These are phyloP conservation scores for Ceratocystis papillata DNA, from an alignment of 2,329 filamentous ascomycete species.

Conservation along the genomic window DNA sequence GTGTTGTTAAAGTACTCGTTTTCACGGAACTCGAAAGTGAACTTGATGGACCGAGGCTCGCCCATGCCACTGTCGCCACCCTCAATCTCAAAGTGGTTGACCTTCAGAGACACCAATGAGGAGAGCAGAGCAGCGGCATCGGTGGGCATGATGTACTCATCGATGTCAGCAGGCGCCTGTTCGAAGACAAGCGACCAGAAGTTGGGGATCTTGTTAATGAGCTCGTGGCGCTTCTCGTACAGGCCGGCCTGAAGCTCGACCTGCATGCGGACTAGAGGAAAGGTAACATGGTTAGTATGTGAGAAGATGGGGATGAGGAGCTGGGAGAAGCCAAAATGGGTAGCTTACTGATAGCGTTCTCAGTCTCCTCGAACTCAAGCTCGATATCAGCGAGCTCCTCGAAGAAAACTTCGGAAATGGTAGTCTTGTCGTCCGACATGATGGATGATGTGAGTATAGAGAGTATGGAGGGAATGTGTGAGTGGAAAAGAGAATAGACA, in stretches of 20 bases:
- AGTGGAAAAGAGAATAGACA: constrained; percentile 16
- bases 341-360: constrained; percentile 68
- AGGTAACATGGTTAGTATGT: constrained; percentile 24
- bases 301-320: neutral
- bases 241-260: constrained; percentile 56
- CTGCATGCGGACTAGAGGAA: constrained; percentile 56
- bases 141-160: constrained; percentile 73
- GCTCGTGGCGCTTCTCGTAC: constrained; percentile 62
- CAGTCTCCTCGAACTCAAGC: constrained; percentile 71
- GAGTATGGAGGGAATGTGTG: constrained; percentile 19
- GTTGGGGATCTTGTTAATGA: constrained; percentile 63
- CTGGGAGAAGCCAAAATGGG: constrained; percentile 12
- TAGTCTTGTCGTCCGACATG: constrained; percentile 31
- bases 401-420: constrained; percentile 42
- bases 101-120: constrained; percentile 55
- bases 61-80: constrained; percentile 42
- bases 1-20: constrained; percentile 76
- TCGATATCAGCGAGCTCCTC: constrained; percentile 72
- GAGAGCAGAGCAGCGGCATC: constrained; percentile 65
- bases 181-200: constrained; percentile 96
- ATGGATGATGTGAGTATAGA: constrained; percentile 26
- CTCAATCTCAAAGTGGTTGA: constrained; percentile 71
- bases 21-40: constrained; percentile 66
- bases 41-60: constrained; percentile 67
- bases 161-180: constrained; percentile 72